Evolutionary conservation across 1,284 basidiomycete species (phyloP).

Genomic region (Singerocomus inundabilis): DNA sequence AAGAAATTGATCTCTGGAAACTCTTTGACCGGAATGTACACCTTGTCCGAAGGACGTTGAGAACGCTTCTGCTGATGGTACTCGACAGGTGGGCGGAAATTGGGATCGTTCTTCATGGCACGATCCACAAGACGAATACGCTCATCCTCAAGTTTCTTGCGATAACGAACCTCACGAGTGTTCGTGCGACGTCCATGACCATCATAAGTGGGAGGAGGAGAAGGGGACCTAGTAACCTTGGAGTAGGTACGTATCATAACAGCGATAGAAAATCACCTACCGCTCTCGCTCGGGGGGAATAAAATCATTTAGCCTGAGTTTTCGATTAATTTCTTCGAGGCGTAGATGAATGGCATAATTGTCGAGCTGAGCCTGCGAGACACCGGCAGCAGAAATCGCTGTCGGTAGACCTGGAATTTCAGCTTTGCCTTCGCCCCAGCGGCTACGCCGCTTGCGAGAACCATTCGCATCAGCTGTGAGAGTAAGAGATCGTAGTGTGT

Average conservation of each 20-base stretch:
- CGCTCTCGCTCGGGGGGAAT: slow-evolving; percentile 95
- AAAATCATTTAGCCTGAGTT: slow-evolving; percentile 90
- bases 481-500: slow-evolving; percentile 40
- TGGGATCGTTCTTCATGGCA: slow-evolving; percentile 96
- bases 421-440: slow-evolving; percentile 90
- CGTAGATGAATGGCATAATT: slow-evolving; percentile 94
- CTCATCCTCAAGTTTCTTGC: slow-evolving; percentile 97
- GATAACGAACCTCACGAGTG: slow-evolving; percentile 96
- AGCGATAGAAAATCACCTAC: slow-evolving; percentile 36
- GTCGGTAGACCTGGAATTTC: slow-evolving; percentile 90
- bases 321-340: slow-evolving; percentile 96
- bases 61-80: slow-evolving; percentile 93
- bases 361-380: slow-evolving; percentile 90
- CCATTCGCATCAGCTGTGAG: slow-evolving; percentile 71
- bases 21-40: slow-evolving; percentile 99
- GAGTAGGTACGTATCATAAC: slow-evolving; percentile 15
- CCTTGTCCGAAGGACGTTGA: slow-evolving; percentile 92
- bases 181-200: slow-evolving; percentile 96
- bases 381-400: slow-evolving; percentile 86
- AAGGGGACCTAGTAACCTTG: slow-evolving; percentile 70
- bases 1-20: slow-evolving; percentile 99
- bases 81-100: slow-evolving; percentile 94
- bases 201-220: slow-evolving; percentile 97
- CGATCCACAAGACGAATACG: slow-evolving; percentile 91
- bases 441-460: slow-evolving; percentile 88